phyloP scores from a whole-genome alignment of 495 filamentous ascomycete species.

The Immersiella caudata region DNA sequence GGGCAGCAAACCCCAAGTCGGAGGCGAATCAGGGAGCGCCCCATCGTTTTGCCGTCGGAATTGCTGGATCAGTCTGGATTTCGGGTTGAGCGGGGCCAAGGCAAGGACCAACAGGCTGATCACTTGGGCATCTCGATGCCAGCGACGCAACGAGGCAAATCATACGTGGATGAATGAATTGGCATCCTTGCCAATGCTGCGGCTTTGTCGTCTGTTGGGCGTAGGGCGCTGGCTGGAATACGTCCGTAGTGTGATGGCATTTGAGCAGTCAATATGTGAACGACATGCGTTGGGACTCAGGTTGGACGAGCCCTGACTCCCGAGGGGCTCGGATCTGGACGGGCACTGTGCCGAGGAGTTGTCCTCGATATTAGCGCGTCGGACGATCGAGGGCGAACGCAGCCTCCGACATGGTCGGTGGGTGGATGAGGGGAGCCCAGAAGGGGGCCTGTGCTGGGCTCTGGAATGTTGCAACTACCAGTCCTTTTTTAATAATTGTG shows the following conservation, averaged over 20 bases:
- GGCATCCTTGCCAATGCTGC: not conserved
- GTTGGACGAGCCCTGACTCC: not conserved
- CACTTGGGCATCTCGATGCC: not conserved
- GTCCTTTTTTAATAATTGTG: not conserved
- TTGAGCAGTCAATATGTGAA: not conserved
- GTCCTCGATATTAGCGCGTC: not conserved
- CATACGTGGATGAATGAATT: not conserved
- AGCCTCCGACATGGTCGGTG: not conserved
- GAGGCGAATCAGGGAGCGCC: not conserved
- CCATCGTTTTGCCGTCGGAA: not conserved
- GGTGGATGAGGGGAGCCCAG: not conserved
- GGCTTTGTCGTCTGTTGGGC: not conserved
- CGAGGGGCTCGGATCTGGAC: conserved; percentile 13
- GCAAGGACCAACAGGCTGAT: not conserved
- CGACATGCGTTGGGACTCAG: no score
- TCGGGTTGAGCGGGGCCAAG: not conserved
- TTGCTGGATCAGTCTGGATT: not conserved
- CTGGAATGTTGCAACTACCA: not conserved
- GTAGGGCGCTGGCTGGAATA: not conserved
- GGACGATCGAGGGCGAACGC: conserved; percentile 10
- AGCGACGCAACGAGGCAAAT: not conserved
- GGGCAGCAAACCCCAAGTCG: not conserved
- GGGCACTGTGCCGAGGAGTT: conserved; percentile 5
- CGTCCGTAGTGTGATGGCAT: not conserved
- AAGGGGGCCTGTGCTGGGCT: not conserved